Evolutionary conservation across 495 filamentous ascomycete genomes (phyloP).

Genomic region (Trichoderma orchidacearum): DNA sequence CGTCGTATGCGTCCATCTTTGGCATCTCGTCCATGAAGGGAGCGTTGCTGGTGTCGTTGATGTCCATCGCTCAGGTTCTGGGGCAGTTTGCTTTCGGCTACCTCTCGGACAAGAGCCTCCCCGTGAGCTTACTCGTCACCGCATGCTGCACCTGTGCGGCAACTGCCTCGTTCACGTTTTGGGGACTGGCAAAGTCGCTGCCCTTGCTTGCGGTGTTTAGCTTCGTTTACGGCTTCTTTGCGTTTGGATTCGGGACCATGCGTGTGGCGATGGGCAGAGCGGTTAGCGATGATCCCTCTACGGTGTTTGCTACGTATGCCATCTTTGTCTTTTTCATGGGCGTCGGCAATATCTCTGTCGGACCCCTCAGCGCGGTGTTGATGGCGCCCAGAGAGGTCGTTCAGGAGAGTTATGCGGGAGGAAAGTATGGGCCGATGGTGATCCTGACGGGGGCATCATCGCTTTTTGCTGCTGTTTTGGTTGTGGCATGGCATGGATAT

Average conservation of each 20-base stretch:
- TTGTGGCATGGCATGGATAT: background rate
- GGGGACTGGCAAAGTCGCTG: conserved; percentile 16
- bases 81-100: conserved; percentile 20
- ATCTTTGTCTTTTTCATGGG: conserved; percentile 9
- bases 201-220: conserved; percentile 12
- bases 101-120: conserved; percentile 15
- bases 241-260: conserved; percentile 17
- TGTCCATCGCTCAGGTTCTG: conserved; percentile 16
- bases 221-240: conserved; percentile 24
- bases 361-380: conserved; percentile 14
- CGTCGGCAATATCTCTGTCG: conserved; percentile 21
- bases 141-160: conserved; percentile 4
- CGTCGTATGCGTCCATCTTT: conserved; percentile 18
- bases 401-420: background rate
- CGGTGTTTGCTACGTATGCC: conserved; percentile 13
- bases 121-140: conserved; percentile 1
- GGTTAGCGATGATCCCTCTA: conserved; percentile 13
- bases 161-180: conserved; percentile 12
- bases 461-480: background rate
- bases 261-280: conserved; percentile 15
- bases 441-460: background rate
- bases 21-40: conserved; percentile 13
- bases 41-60: conserved; percentile 16
- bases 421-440: background rate
- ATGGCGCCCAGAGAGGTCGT: background rate